phyloP scores from a whole-genome alignment of 345 rosid genomes.

The Cardamine occulta region DNA sequence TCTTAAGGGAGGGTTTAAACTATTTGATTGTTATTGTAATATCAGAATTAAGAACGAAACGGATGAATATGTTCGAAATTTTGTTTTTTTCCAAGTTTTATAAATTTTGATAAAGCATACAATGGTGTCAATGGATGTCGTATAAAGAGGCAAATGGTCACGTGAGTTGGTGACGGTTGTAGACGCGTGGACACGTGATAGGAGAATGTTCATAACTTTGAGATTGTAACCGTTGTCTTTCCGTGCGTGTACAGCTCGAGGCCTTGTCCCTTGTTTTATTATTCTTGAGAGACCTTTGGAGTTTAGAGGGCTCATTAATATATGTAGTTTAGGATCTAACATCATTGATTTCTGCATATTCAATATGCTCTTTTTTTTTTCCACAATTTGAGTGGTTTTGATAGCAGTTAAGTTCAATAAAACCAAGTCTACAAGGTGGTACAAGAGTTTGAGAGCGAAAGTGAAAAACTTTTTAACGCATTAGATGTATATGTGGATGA shows the following conservation, averaged over 20 bases:
- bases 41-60: neutral
- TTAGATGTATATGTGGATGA: neutral
- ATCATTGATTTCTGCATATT: neutral
- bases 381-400: neutral
- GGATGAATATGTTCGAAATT: conserved; percentile 8
- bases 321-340: neutral
- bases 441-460: neutral
- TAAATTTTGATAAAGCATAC: neutral
- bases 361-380: neutral
- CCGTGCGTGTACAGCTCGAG: neutral
- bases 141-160: neutral
- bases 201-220: conserved; percentile 1
- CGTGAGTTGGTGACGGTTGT: conserved; percentile 5
- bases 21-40: conserved; percentile 24
- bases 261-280: neutral
- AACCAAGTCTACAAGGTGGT: neutral
- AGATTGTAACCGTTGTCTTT: neutral
- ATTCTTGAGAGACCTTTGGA: neutral
- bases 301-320: neutral
- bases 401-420: neutral
- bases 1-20: conserved; percentile 13
- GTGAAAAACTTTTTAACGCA: neutral
- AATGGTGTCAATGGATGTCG: too few relatives aligned
- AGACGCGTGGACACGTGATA: conserved; percentile 14
- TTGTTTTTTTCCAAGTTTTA: conserved; percentile 6